These are phyloP conservation scores for Rauvolfia tetraphylla DNA, from an alignment of 257 asterid species.

Conservation along the genomic window DNA sequence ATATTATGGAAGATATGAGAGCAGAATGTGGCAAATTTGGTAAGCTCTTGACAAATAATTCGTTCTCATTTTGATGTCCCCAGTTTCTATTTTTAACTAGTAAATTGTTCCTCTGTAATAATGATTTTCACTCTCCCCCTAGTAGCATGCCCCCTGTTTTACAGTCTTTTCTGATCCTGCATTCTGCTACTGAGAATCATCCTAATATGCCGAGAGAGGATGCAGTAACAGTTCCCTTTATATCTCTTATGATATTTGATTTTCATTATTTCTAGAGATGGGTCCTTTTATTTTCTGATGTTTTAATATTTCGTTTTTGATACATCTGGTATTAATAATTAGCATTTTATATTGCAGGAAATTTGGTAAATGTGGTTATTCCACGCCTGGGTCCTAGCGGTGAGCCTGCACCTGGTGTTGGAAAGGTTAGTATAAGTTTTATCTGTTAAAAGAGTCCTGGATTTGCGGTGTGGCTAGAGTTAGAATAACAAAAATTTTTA, in stretches of 20 bases:
- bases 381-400: conserved; percentile 81
- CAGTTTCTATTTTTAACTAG: neutral
- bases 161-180: conserved; percentile 25
- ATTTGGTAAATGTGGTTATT: conserved; percentile 65
- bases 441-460: neutral
- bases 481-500: neutral
- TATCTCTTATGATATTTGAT: neutral
- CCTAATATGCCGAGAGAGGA: conserved; percentile 18
- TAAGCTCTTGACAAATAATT: conserved; percentile 4
- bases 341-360: conserved; percentile 44
- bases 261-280: neutral
- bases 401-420: conserved; percentile 75
- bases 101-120: neutral
- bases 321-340: neutral
- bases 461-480: neutral
- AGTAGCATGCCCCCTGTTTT: conserved; percentile 30
- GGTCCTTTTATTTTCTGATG: neutral
- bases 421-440: conserved; percentile 58
- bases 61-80: neutral
- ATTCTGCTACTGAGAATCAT: conserved; percentile 22
- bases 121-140: neutral
- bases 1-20: conserved; percentile 59
- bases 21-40: conserved; percentile 73
- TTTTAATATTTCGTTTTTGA: neutral
- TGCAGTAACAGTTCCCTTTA: conserved; percentile 18